phyloP scores from a whole-genome alignment of 1,284 basidiomycete species.

The Volvariella volvacea region DNA sequence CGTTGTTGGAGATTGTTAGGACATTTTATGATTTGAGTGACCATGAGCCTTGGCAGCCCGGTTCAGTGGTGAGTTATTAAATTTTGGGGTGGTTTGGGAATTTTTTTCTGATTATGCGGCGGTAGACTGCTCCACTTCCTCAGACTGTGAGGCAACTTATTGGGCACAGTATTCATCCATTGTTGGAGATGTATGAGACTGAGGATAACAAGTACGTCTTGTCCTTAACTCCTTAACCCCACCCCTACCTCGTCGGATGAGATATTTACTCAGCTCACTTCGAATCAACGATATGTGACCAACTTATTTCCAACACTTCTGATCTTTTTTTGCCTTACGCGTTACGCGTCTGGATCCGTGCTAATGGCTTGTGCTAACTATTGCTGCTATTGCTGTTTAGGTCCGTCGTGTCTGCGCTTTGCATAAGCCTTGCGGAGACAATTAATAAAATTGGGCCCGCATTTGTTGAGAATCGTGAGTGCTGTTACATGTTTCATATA shows the following conservation, averaged over 20 bases:
- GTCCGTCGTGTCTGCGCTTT: conserved; percentile 82
- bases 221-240: conserved; percentile 3
- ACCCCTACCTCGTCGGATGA: conserved; percentile 43
- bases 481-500: conserved; percentile 25
- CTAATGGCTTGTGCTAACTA: conserved; percentile 1
- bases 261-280: conserved; percentile 81
- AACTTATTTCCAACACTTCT: conserved; percentile 21
- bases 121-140: conserved; percentile 54
- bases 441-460: conserved; percentile 88
- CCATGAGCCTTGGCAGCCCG: conserved; percentile 79
- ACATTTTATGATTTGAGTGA: conserved; percentile 90
- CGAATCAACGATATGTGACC: conserved; percentile 63
- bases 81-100: no score
- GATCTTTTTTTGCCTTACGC: conserved; percentile 10
- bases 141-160: conserved; percentile 80
- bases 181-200: conserved; percentile 87
- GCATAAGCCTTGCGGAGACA: conserved; percentile 84
- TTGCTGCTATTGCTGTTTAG: conserved; percentile 34
- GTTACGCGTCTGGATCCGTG: no score
- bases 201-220: conserved; percentile 95
- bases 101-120: conserved; percentile 2
- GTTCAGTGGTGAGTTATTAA: conserved; percentile 46
- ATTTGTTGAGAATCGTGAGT: conserved; percentile 72
- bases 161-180: conserved; percentile 65
- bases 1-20: conserved; percentile 85